Base-by-base conservation (phyloP, 192 early-diverging fungal genomes). In the Coemansia sp. region DNA sequence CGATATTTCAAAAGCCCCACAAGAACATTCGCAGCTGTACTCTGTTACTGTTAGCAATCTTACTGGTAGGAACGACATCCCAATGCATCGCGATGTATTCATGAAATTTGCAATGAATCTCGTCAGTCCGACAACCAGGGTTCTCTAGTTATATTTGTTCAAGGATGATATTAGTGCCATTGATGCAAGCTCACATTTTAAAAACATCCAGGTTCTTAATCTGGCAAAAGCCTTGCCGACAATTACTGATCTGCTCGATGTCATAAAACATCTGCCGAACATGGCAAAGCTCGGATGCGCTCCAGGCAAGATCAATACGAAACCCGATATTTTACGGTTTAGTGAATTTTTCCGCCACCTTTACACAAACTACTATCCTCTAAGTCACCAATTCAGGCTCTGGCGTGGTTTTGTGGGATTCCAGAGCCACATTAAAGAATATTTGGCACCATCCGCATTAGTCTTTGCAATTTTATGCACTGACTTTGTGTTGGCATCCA, bases 111-210 rank as follows among this genome's bases (percentile, higher is more conserved):
- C 20, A 15, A 3, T 57, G 4, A 7, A 18, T 16, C 18, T 31
- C 33, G 4, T 57, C 5, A 7, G 13, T n/a, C 30, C 55, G 16
- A 18, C 26, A 57, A 57, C 55, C 1, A 12, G 29, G 18, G 4
- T 33, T 18, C 16, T 33, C 18, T 26, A 15, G 29, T 49, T 45
- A 6, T 35, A 51, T 31, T 26, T 57, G 16, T 63, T 66, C 16
- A 64, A 59, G n/a, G 61, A 63, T 53, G 45, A 45, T 8, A 48
- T 61, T 20, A 51, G 59, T 20, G 18, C 25, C 4, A 57, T 57
- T 1, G 15, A 8, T 15, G 25, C 8, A 15, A 20, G 15, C 55
- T 18, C 55, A n/a, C 25, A 31, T 7, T 31, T 57, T 20, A 13
- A 0, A 6, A 57, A 57, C 31, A 18, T 57, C 18, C 55, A 57